A percentile compares a stretch with the other conserved stretches of the same genome.
Evolutionary conservation across 1,284 basidiomycete species (phyloP).

Genomic region (Grifola frondosa): DNA sequence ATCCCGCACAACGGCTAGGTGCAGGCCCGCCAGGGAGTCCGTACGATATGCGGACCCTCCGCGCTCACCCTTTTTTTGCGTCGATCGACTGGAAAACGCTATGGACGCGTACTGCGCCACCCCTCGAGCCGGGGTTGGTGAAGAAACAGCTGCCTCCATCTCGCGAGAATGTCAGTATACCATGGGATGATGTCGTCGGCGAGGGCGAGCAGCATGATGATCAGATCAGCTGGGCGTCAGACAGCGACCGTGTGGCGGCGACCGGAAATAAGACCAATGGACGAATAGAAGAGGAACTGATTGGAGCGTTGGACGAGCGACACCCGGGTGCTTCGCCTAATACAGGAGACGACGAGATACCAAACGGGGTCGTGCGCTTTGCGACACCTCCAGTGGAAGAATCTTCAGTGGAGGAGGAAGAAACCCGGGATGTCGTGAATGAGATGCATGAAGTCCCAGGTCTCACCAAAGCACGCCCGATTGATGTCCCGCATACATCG

Average conservation of each 20-base stretch:
- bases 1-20: conserved; percentile 72
- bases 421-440: conserved; percentile 21
- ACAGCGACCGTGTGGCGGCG: conserved; percentile 41
- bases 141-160: conserved; percentile 44
- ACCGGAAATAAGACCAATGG: conserved; percentile 17
- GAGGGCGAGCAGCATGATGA: conserved; percentile 28
- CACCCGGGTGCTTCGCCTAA: no score
- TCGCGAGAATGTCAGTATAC: conserved; percentile 46
- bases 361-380: conserved; percentile 23
- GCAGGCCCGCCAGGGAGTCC: conserved; percentile 49
- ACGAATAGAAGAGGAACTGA: conserved; percentile 21
- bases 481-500: conserved; percentile 31
- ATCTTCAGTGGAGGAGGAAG: conserved; percentile 26
- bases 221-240: conserved; percentile 47
- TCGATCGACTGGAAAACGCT: conserved; percentile 69
- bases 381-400: conserved; percentile 16
- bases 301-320: conserved; percentile 34
- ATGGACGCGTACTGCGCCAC: conserved; percentile 69
- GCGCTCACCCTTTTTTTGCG: conserved; percentile 76
- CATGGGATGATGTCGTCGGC: conserved; percentile 53
- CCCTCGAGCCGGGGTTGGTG: conserved; percentile 53
- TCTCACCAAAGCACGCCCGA: conserved; percentile 32
- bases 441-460: conserved; percentile 34
- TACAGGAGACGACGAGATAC: conserved; percentile 14
- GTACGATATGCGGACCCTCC: conserved; percentile 59